Conservation (phyloP, 495 filamentous ascomycete genomes). For the Penicillium canariense region DNA sequence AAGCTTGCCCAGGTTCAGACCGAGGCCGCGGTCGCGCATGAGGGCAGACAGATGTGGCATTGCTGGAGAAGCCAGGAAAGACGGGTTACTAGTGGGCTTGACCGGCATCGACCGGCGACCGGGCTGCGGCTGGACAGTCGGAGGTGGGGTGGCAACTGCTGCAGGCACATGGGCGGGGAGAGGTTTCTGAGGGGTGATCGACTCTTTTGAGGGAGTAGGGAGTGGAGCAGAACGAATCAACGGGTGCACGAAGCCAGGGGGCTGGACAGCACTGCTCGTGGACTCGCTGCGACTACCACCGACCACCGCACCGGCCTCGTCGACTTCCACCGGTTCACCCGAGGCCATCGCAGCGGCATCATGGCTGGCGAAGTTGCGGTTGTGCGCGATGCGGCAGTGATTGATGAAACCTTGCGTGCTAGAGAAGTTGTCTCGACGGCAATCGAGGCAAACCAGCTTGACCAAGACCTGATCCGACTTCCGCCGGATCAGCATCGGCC, state of each 20-base stretch:
- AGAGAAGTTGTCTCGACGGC: slow-evolving; percentile 83
- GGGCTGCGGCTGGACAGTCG: slow-evolving; percentile 10
- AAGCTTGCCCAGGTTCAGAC: slow-evolving; percentile 60
- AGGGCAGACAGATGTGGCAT: slow-evolving; percentile 74
- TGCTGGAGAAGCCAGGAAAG: slow-evolving; percentile 55
- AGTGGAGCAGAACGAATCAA: slow-evolving; percentile 59
- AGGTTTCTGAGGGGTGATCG: slow-evolving; percentile 31
- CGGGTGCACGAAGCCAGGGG: slow-evolving; percentile 65
- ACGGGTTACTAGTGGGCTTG: slow-evolving; percentile 18
- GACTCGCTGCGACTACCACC: slow-evolving; percentile 48
- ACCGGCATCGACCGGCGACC: slow-evolving; percentile 11
- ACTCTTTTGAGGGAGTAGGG: slow-evolving; percentile 49
- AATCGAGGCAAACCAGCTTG: slow-evolving; percentile 87
- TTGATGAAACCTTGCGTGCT: slow-evolving; percentile 98
- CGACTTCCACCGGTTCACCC: slow-evolving; percentile 74
- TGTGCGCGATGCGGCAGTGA: slow-evolving; percentile 93
- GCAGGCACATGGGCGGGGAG: slow-evolving; percentile 13
- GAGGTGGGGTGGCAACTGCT: slow-evolving; percentile 34
- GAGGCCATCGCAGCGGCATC: slow-evolving; percentile 90
- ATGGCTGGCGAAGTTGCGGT: slow-evolving; percentile 86
- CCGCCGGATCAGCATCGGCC: slow-evolving; percentile 59
- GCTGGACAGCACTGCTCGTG: slow-evolving; percentile 20
- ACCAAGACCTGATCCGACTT: slow-evolving; percentile 60
- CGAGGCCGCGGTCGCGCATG: slow-evolving; percentile 62
- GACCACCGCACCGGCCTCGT: slow-evolving; percentile 56